Evolutionary conservation across 192 early-diverging fungal species (phyloP).

Genomic region (Entophlyctis helioformis): DNA sequence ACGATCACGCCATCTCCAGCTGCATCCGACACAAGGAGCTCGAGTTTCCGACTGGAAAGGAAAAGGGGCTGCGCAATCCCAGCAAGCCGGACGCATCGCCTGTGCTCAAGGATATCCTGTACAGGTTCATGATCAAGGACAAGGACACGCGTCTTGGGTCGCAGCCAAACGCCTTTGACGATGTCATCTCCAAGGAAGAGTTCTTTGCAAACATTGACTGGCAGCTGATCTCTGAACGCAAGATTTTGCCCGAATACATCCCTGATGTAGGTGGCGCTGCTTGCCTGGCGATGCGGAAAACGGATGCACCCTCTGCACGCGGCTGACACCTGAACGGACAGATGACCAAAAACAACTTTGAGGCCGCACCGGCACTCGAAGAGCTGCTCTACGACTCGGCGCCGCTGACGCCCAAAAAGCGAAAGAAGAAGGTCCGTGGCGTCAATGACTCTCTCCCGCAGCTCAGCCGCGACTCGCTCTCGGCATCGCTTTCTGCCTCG

Average conservation of each 20-base stretch:
- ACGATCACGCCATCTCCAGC: too few species aligned
- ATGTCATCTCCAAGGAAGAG: constrained; percentile 33
- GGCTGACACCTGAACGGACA: background rate
- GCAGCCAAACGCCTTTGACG: constrained; percentile 50
- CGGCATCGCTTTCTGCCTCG: too few species aligned
- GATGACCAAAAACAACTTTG: constrained; percentile 47
- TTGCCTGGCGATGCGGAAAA: too few species aligned
- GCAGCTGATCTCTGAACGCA: constrained; percentile 21
- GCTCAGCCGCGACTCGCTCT: too few species aligned
- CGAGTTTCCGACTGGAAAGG: too few species aligned
- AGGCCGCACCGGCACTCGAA: constrained; percentile 63
- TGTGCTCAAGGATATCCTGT: too few species aligned
- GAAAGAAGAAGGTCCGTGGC: too few species aligned
- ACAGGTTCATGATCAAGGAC: constrained; percentile 56
- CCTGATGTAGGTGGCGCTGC: too few species aligned
- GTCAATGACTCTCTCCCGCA: too few species aligned
- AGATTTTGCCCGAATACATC: constrained; percentile 28
- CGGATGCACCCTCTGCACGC: background rate
- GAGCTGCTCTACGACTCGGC: constrained; percentile 62
- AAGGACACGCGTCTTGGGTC: constrained; percentile 62
- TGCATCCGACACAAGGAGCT: too few species aligned
- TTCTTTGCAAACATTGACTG: constrained; percentile 39
- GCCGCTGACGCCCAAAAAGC: constrained; percentile 42
- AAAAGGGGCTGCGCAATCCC: too few species aligned
- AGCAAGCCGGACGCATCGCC: too few species aligned